Evolutionary conservation across 768 basidiomycete species (phyloP).

Genomic region (Phaffia australis): DNA sequence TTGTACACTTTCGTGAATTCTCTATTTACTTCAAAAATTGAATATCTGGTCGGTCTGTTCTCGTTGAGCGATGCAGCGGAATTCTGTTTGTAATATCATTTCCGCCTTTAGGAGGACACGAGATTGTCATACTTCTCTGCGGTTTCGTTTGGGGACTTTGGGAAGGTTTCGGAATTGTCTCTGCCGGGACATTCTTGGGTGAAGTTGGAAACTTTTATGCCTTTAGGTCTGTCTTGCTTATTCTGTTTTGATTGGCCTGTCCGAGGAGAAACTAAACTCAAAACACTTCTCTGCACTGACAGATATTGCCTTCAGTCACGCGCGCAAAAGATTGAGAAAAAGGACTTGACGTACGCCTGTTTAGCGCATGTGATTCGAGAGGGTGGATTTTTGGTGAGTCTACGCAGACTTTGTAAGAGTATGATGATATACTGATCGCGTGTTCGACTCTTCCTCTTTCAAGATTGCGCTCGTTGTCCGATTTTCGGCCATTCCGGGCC

Average conservation of each 20-base stretch:
- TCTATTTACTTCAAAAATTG: neutral
- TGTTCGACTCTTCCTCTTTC: neutral
- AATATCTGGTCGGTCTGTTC: neutral
- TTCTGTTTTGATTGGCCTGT: conserved; percentile 20
- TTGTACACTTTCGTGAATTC: neutral
- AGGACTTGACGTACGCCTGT: conserved; percentile 45
- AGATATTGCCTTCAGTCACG: conserved; percentile 57
- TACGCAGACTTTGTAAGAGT: neutral
- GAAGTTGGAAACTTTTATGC: conserved; percentile 67
- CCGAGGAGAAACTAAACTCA: neutral
- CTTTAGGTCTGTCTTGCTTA: conserved; percentile 30
- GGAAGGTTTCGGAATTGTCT: conserved; percentile 74
- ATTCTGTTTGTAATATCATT: conserved; percentile 19
- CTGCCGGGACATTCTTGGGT: conserved; percentile 72
- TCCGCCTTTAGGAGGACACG: conserved; percentile 74
- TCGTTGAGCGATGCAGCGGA: neutral
- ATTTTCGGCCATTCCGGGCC: conserved; percentile 73
- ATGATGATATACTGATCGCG: neutral
- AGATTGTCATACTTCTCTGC: conserved; percentile 44
- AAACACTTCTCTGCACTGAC: neutral
- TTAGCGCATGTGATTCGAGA: conserved; percentile 57
- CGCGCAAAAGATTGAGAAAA: conserved; percentile 54
- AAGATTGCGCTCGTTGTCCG: conserved; percentile 61
- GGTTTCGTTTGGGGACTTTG: conserved; percentile 86
- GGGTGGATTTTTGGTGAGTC: conserved; percentile 58